phyloP scores from a whole-genome alignment of 345 rosid genomes.

The Dipteronia dyeriana region DNA sequence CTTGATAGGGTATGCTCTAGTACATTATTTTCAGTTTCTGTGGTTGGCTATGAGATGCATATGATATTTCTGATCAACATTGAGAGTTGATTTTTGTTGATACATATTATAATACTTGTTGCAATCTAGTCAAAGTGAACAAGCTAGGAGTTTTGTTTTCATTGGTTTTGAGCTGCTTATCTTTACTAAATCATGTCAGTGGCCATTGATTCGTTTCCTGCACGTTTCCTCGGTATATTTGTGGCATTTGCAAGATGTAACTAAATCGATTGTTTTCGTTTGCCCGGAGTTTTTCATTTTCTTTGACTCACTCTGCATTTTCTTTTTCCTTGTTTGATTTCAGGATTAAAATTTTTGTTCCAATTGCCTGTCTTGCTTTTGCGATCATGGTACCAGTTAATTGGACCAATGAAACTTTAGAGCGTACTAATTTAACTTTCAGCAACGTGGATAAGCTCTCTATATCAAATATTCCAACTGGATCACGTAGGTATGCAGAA shows the following conservation, averaged over 20 bases:
- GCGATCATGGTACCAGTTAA: constrained; percentile 79
- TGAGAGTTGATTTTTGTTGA: not conserved
- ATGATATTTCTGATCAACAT: not conserved
- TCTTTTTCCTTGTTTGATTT: constrained; percentile 22
- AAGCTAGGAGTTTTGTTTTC: not conserved
- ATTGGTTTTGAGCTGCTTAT: not conserved
- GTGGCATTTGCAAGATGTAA: not conserved
- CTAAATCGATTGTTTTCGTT: not conserved
- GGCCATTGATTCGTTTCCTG: too few relatives aligned
- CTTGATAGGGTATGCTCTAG: constrained; percentile 68
- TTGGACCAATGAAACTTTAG: constrained; percentile 73
- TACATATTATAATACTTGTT: not conserved
- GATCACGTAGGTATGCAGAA: constrained; percentile 60
- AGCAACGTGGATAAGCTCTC: constrained; percentile 85
- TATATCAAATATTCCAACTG: constrained; percentile 80
- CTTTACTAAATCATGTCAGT: too few relatives aligned
- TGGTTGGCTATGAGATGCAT: constrained; percentile 10
- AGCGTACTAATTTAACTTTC: constrained; percentile 53
- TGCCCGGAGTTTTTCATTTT: not conserved
- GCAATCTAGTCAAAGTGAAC: not conserved
- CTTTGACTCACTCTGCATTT: not conserved
- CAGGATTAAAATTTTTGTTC: constrained; percentile 88
- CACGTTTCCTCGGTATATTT: too few relatives aligned
- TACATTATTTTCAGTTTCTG: not conserved
- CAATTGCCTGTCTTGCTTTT: constrained; percentile 72